Conservation (phyloP, 1,284 basidiomycete species). For the Cutaneotrichosporon sp. region DNA sequence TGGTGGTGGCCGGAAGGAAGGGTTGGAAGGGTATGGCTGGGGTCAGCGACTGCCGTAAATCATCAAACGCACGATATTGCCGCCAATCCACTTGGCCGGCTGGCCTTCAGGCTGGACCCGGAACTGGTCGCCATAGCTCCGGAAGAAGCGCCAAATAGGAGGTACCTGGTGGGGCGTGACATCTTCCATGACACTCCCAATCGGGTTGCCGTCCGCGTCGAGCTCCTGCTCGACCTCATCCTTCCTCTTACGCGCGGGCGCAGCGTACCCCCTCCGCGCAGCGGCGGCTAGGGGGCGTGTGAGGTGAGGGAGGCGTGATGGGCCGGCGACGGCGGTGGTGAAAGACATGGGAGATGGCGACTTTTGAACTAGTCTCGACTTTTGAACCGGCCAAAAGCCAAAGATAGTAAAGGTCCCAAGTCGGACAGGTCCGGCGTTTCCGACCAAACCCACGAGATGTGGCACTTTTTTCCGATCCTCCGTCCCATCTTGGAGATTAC, state of each 20-base stretch:
- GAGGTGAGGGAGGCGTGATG: conserved; percentile 28
- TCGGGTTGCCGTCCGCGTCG: background rate
- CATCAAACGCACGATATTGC: conserved; percentile 36
- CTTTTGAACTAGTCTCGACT: conserved; percentile 3
- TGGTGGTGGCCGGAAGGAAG: conserved; percentile 50
- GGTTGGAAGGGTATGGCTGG: conserved; percentile 51
- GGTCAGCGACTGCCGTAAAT: conserved; percentile 9
- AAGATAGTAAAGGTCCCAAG: too few relatives aligned
- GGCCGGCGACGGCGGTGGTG: conserved; percentile 29
- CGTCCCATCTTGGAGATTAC: background rate
- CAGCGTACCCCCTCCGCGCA: conserved; percentile 6
- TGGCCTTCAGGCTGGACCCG: conserved; percentile 28
- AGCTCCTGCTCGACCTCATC: background rate
- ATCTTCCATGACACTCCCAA: background rate
- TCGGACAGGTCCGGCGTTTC: conserved; percentile 5
- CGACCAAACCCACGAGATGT: conserved; percentile 8
- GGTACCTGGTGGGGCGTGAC: background rate
- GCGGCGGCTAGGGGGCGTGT: conserved; percentile 2
- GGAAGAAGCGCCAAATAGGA: background rate
- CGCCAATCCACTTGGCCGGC: conserved; percentile 50
- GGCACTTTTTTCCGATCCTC: conserved; percentile 27
- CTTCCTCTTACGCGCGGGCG: background rate
- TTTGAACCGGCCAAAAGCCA: background rate
- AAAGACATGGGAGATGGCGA: conserved; percentile 14
- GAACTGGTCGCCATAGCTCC: conserved; percentile 18